Percentiles rank a stretch among this genome's conserved stretches.
Evolutionary conservation across 495 filamentous ascomycete species (phyloP).

Genomic region (Penicillium samsonianum): DNA sequence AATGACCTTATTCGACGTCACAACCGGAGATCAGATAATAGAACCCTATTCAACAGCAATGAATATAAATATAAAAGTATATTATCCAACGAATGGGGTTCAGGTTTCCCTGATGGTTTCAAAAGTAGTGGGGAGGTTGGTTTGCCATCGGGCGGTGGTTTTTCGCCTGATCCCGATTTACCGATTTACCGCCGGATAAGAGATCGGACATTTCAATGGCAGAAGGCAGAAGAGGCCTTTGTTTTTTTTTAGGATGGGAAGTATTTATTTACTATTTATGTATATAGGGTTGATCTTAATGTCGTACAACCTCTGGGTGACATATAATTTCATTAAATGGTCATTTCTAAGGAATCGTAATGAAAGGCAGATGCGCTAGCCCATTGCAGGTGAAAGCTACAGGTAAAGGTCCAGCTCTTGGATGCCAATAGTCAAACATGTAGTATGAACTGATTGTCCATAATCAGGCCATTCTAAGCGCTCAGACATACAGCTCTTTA

Average conservation of each 20-base stretch:
- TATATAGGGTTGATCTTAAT: not conserved
- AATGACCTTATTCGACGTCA: not conserved
- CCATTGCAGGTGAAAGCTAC: not conserved
- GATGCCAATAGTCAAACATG: not conserved
- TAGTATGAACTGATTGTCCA: not conserved
- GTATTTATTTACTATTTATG: not conserved
- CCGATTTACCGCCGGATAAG: conserved; percentile 32
- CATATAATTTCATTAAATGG: not conserved
- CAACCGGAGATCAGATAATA: not conserved
- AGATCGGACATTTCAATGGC: conserved; percentile 13
- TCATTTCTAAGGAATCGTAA: conserved; percentile 4
- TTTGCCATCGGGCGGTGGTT: conserved; percentile 29
- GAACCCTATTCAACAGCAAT: conserved; percentile 4
- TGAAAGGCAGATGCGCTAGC: not conserved
- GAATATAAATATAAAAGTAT: not conserved
- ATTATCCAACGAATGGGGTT: not conserved
- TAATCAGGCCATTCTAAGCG: not conserved
- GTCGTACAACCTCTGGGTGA: not conserved
- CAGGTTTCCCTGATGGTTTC: not conserved
- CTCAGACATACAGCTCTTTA: conserved; percentile 14
- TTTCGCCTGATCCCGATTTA: conserved; percentile 30
- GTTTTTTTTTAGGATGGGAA: not conserved
- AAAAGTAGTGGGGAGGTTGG: conserved; percentile 10
- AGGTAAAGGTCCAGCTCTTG: conserved; percentile 3
- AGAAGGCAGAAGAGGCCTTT: conserved; percentile 1